Evolutionary conservation across 768 basidiomycete species (phyloP).

Genomic region (Naganishia onofrii): DNA sequence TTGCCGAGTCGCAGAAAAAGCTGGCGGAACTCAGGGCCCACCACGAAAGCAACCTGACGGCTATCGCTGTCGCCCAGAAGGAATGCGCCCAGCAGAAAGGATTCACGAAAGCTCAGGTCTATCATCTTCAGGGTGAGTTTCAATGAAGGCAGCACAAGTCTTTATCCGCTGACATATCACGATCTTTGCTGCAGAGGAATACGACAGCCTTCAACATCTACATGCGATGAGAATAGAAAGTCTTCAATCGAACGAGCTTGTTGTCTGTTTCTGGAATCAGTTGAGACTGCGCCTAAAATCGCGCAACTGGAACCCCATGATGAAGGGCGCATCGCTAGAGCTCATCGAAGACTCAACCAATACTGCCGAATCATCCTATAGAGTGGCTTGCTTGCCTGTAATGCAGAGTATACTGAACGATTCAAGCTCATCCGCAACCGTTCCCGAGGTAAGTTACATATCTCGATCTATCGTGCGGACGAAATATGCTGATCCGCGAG

Average conservation of each 20-base stretch:
- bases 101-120: slow-evolving; percentile 46
- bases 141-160: neutral
- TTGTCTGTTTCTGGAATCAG: slow-evolving; percentile 21
- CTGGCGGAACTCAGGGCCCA: slow-evolving; percentile 40
- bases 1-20: slow-evolving; percentile 42
- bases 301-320: slow-evolving; percentile 8
- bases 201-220: slow-evolving; percentile 43
- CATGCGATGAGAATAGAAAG: slow-evolving; percentile 43
- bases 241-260: slow-evolving; percentile 17
- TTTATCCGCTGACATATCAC: neutral
- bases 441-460: slow-evolving; percentile 20
- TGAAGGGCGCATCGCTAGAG: neutral
- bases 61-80: slow-evolving; percentile 44
- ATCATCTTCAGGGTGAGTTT: slow-evolving; percentile 47
- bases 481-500: neutral
- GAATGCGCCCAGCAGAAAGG: slow-evolving; percentile 45
- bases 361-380: slow-evolving; percentile 23
- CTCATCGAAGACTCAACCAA: neutral
- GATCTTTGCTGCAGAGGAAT: slow-evolving; percentile 44
- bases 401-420: slow-evolving; percentile 34
- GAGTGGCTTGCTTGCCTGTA: slow-evolving; percentile 38
- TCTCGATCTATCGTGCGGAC: neutral
- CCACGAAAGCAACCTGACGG: slow-evolving; percentile 37
- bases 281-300: slow-evolving; percentile 21
- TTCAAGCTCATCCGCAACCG: neutral